Percentiles rank a stretch among this genome's conserved stretches.
These are phyloP conservation scores for Populus deltoides DNA, from an alignment of 345 rosid species.

Conservation along the genomic window DNA sequence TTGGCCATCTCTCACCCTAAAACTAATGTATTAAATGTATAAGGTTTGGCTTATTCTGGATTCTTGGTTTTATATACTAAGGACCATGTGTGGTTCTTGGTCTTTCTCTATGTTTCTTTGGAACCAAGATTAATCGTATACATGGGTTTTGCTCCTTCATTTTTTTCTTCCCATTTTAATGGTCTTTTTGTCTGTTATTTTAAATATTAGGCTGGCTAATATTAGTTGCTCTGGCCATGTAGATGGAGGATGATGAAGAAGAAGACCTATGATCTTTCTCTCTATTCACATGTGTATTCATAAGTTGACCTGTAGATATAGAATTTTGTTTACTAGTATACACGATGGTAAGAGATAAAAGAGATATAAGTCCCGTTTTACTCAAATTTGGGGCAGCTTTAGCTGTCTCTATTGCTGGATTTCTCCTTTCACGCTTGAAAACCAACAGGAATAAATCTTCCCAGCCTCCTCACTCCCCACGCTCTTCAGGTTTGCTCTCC, in stretches of 20 bases:
- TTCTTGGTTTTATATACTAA: background rate
- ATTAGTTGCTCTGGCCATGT: conserved; percentile 12
- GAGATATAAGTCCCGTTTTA: conserved; percentile 50
- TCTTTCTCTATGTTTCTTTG: background rate
- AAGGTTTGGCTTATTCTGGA: background rate
- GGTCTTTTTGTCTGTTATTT: background rate
- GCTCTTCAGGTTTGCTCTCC: conserved; percentile 34
- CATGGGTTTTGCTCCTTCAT: background rate
- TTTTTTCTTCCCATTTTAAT: background rate
- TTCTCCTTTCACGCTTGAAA: conserved; percentile 55
- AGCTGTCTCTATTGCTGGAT: conserved; percentile 69
- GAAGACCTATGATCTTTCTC: conserved; percentile 20
- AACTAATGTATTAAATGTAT: no score
- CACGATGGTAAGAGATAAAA: conserved; percentile 42
- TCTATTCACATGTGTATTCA: background rate
- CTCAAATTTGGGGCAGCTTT: conserved; percentile 67
- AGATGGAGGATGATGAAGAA: conserved; percentile 53
- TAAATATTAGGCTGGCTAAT: background rate
- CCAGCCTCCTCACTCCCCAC: conserved; percentile 31
- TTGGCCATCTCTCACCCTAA: background rate
- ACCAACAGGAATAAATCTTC: conserved; percentile 32
- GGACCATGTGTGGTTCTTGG: background rate
- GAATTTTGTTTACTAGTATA: background rate
- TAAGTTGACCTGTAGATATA: background rate
- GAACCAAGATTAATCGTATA: background rate